A percentile compares a stretch with the other conserved stretches of the same genome.
These are phyloP conservation scores for Plenodomus lindquistii DNA, from an alignment of 2,329 filamentous ascomycete species.

Conservation along the genomic window DNA sequence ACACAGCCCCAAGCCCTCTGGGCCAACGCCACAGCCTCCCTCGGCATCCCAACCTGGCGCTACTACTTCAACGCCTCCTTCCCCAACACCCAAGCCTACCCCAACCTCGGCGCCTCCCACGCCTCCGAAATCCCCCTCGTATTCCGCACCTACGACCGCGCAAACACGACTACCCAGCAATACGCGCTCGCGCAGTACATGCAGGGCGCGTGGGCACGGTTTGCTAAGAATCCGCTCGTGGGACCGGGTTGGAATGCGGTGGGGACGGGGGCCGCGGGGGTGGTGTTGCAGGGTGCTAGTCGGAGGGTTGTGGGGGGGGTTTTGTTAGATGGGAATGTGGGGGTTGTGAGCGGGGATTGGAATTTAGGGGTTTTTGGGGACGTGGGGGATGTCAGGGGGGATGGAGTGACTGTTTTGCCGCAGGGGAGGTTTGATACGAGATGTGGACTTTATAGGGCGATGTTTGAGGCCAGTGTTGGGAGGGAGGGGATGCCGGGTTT, in stretches of 20 bases:
- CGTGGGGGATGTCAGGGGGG: slow-evolving; percentile 16
- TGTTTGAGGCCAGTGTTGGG: slow-evolving; percentile 20
- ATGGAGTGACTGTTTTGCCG: slow-evolving; percentile 20
- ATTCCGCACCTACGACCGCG: slow-evolving; percentile 23
- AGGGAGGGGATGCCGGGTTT: slow-evolving; percentile 10
- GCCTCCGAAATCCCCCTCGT: slow-evolving; percentile 27
- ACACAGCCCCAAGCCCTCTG: slow-evolving; percentile 19
- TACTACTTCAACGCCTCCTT: slow-evolving; percentile 39
- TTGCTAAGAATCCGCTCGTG: slow-evolving; percentile 29
- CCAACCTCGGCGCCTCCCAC: slow-evolving; percentile 24
- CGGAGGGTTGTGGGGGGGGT: slow-evolving; percentile 11
- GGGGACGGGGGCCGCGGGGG: slow-evolving; percentile 17
- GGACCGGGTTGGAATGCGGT: slow-evolving; percentile 32
- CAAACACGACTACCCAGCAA: slow-evolving; percentile 24
- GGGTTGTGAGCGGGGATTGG: slow-evolving; percentile 13
- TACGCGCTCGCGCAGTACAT: slow-evolving; percentile 22
- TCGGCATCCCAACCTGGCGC: slow-evolving; percentile 30
- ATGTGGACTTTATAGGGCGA: slow-evolving; percentile 17
- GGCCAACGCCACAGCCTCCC: slow-evolving; percentile 25
- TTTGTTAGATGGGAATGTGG: slow-evolving; percentile 5
- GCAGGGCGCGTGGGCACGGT: slow-evolving; percentile 29
- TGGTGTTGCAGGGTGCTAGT: slow-evolving; percentile 15
- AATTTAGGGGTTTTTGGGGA: slow-evolving; percentile 22
- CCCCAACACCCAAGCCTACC: slow-evolving; percentile 20
- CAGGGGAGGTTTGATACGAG: slow-evolving; percentile 17